Percentiles rank a stretch among this genome's conserved stretches.
phyloP scores from a whole-genome alignment of 2,329 filamentous ascomycete genomes.

The Sclerotinia nivalis region DNA sequence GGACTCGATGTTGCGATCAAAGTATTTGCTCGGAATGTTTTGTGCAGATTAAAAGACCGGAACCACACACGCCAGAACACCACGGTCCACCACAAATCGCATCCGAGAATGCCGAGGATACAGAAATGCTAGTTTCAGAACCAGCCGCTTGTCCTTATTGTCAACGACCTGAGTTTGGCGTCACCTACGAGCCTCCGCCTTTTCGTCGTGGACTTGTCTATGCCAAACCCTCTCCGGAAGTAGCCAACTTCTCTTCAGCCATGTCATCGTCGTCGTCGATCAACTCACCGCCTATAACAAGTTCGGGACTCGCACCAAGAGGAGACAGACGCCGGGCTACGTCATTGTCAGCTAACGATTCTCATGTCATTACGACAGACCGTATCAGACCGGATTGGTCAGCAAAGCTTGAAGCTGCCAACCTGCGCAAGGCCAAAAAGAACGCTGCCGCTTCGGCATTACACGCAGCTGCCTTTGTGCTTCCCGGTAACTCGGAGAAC shows the following conservation, averaged over 20 bases:
- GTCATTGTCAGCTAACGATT: conserved; percentile 77
- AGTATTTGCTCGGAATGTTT: conserved; percentile 98
- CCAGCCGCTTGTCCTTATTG: conserved; percentile 93
- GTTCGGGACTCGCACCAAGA: conserved; percentile 31
- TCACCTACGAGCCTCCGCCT: conserved; percentile 88
- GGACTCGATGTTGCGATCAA: conserved; percentile 92
- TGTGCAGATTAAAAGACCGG: conserved; percentile 94
- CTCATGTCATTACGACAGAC: conserved; percentile 89
- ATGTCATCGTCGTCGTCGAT: conserved; percentile 87
- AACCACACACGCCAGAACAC: conserved; percentile 80
- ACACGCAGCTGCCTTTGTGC: conserved; percentile 55
- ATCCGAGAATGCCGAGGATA: conserved; percentile 38
- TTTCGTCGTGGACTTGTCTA: conserved; percentile 84
- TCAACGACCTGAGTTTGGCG: conserved; percentile 89
- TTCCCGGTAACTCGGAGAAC: conserved; percentile 51
- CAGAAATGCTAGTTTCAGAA: conserved; percentile 79
- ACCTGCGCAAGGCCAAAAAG: conserved; percentile 79
- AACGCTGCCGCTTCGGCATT: conserved; percentile 82
- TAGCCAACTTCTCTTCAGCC: conserved; percentile 62
- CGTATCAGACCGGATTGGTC: conserved; percentile 92
- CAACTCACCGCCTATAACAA: conserved; percentile 51
- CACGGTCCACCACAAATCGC: conserved; percentile 35
- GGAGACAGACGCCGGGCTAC: conserved; percentile 57
- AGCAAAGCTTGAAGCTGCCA: conserved; percentile 80
- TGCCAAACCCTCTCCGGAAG: conserved; percentile 52